These are phyloP conservation scores for Ophiostoma sp. DNA, from an alignment of 2,329 filamentous ascomycete genomes.

Conservation along the genomic window DNA sequence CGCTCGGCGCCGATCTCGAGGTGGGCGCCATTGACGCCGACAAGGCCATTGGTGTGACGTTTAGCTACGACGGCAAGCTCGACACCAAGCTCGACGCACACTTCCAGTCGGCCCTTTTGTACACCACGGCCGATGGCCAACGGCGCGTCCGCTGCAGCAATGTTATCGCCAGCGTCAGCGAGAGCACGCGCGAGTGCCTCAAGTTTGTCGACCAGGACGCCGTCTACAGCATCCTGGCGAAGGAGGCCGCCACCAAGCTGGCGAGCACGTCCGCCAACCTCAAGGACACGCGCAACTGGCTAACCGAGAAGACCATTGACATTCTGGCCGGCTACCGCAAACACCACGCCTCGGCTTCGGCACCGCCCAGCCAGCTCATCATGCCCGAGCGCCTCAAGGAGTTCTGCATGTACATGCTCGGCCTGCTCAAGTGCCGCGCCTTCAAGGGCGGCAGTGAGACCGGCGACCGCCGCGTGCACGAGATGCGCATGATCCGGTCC, in stretches of 20 bases:
- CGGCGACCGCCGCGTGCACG: slow-evolving; percentile 85
- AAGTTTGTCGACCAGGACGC: slow-evolving; percentile 96
- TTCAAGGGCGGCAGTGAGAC: slow-evolving; percentile 93
- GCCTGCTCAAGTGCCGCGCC: slow-evolving; percentile 83
- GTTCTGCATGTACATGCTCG: slow-evolving; percentile 93
- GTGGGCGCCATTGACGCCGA: slow-evolving; percentile 91
- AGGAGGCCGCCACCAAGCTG: slow-evolving; percentile 89
- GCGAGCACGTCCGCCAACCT: slow-evolving; percentile 66
- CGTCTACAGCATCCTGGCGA: slow-evolving; percentile 82
- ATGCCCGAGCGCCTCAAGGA: slow-evolving; percentile 96
- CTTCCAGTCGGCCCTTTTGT: slow-evolving; percentile 92
- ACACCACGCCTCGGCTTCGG: slow-evolving; percentile 77
- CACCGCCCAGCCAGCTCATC: slow-evolving; percentile 89
- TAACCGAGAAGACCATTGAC: slow-evolving; percentile 91
- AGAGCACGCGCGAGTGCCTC: slow-evolving; percentile 79
- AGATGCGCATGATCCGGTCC: slow-evolving; percentile 83
- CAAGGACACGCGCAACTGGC: slow-evolving; percentile 78
- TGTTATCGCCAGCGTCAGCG: slow-evolving; percentile 86
- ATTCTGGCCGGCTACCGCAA: slow-evolving; percentile 90
- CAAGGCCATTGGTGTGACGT: slow-evolving; percentile 87
- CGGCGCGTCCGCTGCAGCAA: slow-evolving; percentile 91
- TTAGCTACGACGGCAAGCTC: slow-evolving; percentile 96
- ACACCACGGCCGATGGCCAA: slow-evolving; percentile 87
- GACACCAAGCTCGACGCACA: slow-evolving; percentile 95
- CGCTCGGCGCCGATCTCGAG: slow-evolving; percentile 90